Evolutionary conservation across 75 land plant species (phyloP).

Genomic region (Pinus taeda): DNA sequence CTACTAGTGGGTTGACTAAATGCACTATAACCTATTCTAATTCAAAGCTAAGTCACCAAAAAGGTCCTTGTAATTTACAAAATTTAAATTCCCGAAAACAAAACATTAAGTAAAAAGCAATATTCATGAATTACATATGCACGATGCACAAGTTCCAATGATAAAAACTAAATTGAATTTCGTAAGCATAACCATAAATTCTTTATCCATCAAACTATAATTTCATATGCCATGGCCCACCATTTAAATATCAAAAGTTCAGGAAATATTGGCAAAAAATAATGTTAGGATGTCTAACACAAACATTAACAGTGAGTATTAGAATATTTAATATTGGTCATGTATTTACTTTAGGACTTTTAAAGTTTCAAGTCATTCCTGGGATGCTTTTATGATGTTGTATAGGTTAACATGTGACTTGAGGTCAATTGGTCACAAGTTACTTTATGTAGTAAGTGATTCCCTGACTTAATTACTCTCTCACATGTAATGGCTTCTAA

Average conservation of each 20-base stretch:
- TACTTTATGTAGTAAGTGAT: too few relatives aligned
- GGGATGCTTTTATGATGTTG: too few relatives aligned
- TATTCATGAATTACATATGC: background rate
- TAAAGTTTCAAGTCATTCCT: too few relatives aligned
- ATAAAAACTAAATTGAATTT: background rate
- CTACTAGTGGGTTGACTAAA: background rate
- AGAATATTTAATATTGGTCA: too few relatives aligned
- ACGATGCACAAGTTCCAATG: too few relatives aligned
- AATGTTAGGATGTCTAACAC: background rate
- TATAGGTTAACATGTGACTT: too few relatives aligned
- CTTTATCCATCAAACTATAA: background rate
- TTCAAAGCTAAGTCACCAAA: background rate
- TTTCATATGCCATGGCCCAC: background rate
- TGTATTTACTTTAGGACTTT: too few relatives aligned
- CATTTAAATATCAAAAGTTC: background rate
- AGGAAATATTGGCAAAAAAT: background rate
- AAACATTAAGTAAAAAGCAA: background rate
- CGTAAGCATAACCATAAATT: too few relatives aligned
- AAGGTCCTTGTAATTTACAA: background rate
- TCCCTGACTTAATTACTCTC: too few relatives aligned
- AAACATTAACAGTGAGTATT: too few relatives aligned
- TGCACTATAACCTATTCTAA: background rate
- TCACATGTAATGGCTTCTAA: too few relatives aligned
- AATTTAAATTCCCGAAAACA: background rate
- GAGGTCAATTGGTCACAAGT: too few relatives aligned